Percentiles rank a stretch among this genome's conserved stretches.
Evolutionary conservation across 1,284 basidiomycete species (phyloP).

Genomic region (Cystobasidium slooffiae): DNA sequence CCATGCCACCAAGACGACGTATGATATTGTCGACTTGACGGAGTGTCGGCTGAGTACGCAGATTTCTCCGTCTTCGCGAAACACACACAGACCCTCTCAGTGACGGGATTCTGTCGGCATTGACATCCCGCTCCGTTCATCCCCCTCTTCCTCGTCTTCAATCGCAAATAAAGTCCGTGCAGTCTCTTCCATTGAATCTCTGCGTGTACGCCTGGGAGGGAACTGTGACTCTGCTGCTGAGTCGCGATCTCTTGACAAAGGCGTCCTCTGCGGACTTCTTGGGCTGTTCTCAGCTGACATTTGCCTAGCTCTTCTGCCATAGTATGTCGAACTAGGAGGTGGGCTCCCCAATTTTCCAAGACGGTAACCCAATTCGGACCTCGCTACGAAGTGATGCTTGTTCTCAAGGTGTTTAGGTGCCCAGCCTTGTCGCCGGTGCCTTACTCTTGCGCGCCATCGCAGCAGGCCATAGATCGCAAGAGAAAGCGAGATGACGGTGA

Average conservation of each 20-base stretch:
- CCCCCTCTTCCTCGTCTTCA: conserved; percentile 18
- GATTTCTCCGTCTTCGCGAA: too few relatives aligned
- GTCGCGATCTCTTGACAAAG: neutral
- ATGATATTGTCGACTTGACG: too few relatives aligned
- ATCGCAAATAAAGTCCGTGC: conserved; percentile 15
- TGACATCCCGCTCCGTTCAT: neutral
- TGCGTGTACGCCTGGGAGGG: neutral
- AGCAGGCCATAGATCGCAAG: conserved; percentile 29
- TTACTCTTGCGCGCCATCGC: conserved; percentile 31
- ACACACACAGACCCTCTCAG: too few relatives aligned
- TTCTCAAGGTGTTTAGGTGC: conserved; percentile 7
- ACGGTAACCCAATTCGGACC: conserved; percentile 11
- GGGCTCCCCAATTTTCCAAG: neutral
- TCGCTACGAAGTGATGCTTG: conserved; percentile 4
- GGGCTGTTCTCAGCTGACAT: neutral
- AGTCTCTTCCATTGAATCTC: conserved; percentile 14
- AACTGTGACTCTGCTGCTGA: neutral
- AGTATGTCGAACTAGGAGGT: conserved; percentile 1
- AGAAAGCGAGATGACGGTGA: conserved; percentile 44
- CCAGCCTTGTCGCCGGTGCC: conserved; percentile 25
- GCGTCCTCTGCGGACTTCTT: conserved; percentile 2
- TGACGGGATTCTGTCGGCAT: neutral
- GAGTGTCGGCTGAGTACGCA: too few relatives aligned
- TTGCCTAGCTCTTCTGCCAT: conserved; percentile 23
- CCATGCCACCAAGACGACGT: too few relatives aligned